phyloP scores from a whole-genome alignment of 495 filamentous ascomycete species.

The Extremus antarcticus region DNA sequence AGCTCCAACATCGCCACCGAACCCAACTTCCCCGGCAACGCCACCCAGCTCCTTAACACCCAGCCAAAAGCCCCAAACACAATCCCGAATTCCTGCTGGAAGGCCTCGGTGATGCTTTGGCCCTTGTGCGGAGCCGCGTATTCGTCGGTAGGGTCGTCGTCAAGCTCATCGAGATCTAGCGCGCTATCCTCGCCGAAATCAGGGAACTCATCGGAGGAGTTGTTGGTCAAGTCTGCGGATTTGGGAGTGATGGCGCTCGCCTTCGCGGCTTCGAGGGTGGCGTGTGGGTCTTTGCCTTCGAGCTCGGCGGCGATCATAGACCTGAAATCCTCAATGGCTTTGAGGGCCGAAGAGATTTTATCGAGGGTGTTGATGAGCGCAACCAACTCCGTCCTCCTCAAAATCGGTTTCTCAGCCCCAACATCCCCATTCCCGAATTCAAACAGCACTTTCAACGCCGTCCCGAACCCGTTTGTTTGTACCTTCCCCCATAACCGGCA shows the following conservation, averaged over 20 bases:
- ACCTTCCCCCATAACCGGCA: constrained; percentile 96
- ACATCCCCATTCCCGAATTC: constrained; percentile 66
- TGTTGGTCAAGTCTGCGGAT: constrained; percentile 8
- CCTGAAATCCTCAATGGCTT: constrained; percentile 64
- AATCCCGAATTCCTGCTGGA: constrained; percentile 50
- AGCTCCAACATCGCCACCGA: constrained; percentile 51
- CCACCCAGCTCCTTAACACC: constrained; percentile 60
- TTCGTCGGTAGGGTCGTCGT: constrained; percentile 32
- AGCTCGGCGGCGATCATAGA: constrained; percentile 40
- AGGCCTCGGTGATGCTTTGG: constrained; percentile 42
- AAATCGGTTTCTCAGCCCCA: constrained; percentile 52
- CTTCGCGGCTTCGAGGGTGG: constrained; percentile 20
- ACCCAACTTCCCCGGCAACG: constrained; percentile 56
- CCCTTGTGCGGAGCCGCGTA: constrained; percentile 26
- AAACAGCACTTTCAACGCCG: constrained; percentile 89
- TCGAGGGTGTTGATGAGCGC: constrained; percentile 89
- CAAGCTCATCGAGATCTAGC: constrained; percentile 15
- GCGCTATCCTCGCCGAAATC: constrained; percentile 5
- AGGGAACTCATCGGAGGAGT: constrained; percentile 30
- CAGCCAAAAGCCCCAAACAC: constrained; percentile 51
- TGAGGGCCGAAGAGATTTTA: constrained; percentile 66
- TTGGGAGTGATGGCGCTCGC: constrained; percentile 13
- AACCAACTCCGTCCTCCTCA: constrained; percentile 84
- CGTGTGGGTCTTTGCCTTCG: not conserved
- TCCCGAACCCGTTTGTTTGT: constrained; percentile 91